Evolutionary conservation across 208 protist species (phyloP).

Genomic region (Leishmania gerbilli): DNA sequence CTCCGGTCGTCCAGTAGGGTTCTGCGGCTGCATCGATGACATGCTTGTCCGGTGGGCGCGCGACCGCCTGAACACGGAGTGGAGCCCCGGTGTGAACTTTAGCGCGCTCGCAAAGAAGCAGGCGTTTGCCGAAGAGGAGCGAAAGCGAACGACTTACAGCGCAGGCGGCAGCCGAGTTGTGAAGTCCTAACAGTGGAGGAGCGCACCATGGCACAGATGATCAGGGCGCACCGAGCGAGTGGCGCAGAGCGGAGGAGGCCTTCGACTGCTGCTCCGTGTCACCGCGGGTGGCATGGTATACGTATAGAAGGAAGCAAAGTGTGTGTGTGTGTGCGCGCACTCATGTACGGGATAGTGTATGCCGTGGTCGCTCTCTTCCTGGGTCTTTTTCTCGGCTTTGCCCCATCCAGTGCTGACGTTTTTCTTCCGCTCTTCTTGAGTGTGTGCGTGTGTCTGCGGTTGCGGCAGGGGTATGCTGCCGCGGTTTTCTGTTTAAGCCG

Average conservation of each 20-base stretch:
- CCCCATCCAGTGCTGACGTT: background rate
- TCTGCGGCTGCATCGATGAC: constrained; percentile 89
- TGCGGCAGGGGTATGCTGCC: background rate
- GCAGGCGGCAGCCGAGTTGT: constrained; percentile 3
- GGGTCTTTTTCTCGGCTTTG: background rate
- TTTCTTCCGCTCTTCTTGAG: constrained; percentile 9
- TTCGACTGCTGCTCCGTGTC: background rate
- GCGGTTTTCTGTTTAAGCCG: background rate
- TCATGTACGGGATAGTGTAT: background rate
- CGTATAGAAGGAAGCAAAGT: background rate
- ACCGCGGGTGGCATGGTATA: background rate
- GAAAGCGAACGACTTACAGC: constrained; percentile 19
- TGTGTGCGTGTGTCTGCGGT: background rate
- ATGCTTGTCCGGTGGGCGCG: constrained; percentile 84
- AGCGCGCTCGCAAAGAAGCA: constrained; percentile 45
- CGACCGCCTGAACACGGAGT: constrained; percentile 64
- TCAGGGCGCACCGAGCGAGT: background rate
- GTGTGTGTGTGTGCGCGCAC: background rate
- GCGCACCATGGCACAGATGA: background rate
- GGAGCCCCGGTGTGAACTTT: constrained; percentile 71
- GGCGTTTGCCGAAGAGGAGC: constrained; percentile 25
- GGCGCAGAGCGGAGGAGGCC: background rate
- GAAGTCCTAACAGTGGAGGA: constrained; percentile 13
- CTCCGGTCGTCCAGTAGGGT: constrained; percentile 58
- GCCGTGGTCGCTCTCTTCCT: background rate